Conservation (phyloP, 495 filamentous ascomycete genomes). For the Saxophila tyrrhenica region DNA sequence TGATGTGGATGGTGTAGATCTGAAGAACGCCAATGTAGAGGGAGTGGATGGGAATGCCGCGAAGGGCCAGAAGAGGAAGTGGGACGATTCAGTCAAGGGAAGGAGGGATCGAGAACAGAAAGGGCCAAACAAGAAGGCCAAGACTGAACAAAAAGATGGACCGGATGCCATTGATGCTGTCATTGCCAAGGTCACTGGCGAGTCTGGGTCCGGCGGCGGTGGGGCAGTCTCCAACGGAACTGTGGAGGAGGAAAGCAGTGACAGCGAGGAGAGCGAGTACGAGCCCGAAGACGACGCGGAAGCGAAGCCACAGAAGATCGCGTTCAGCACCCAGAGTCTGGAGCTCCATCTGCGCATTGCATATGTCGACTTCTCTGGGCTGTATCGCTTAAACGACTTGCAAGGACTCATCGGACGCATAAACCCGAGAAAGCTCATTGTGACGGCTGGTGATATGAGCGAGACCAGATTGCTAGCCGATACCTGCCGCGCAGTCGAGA, state of each 20-base stretch:
- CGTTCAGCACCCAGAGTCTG: conserved; percentile 47
- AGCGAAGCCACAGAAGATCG: conserved; percentile 60
- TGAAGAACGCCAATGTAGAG: conserved; percentile 30
- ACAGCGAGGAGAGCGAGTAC: conserved; percentile 43
- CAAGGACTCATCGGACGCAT: conserved; percentile 94
- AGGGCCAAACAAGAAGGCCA: conserved; percentile 3
- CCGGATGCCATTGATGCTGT: conserved; percentile 17
- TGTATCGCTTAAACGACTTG: conserved; percentile 85
- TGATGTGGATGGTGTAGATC: conserved; percentile 56
- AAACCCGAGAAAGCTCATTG: conserved; percentile 81
- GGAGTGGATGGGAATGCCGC: conserved; percentile 41
- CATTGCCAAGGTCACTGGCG: conserved; percentile 14
- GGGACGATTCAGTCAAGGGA: conserved; percentile 54
- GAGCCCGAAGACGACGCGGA: conserved; percentile 35
- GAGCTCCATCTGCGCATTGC: conserved; percentile 61
- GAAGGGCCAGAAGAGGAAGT: conserved; percentile 87
- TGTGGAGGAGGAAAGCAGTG: conserved; percentile 37
- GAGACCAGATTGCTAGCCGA: conserved; percentile 67
- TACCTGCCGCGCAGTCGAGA: conserved; percentile 51
- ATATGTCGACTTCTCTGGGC: conserved; percentile 81
- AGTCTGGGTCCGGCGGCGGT: conserved; percentile 7
- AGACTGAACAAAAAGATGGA: conserved; percentile 8
- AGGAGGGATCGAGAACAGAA: conserved; percentile 18
- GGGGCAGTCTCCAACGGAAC: conserved; percentile 28
- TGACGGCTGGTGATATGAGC: conserved; percentile 64